These are phyloP conservation scores for Sarcomyxa edulis DNA, from an alignment of 768 basidiomycete genomes.

Conservation along the genomic window DNA sequence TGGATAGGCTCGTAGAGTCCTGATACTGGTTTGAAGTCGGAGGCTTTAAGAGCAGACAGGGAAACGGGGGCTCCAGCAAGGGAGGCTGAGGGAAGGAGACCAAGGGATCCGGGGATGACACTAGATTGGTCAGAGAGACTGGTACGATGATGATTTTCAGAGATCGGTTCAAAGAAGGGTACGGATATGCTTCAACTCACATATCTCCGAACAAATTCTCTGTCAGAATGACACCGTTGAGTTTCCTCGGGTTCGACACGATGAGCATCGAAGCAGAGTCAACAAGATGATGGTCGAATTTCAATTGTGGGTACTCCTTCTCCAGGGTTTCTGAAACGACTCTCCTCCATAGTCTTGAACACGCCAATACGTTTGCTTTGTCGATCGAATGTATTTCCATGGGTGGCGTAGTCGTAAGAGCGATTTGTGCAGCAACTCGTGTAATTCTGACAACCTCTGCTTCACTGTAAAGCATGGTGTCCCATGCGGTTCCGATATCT, in stretches of 20 bases:
- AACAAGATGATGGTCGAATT: conserved; percentile 87
- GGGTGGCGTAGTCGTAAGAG: conserved; percentile 76
- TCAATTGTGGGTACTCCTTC: conserved; percentile 84
- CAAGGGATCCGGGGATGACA: conserved; percentile 96
- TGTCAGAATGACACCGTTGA: conserved; percentile 93
- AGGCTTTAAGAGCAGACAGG: conserved; percentile 38
- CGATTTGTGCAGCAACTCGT: conserved; percentile 91
- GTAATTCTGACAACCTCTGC: conserved; percentile 92
- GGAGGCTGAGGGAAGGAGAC: conserved; percentile 93
- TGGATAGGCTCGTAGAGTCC: conserved; percentile 98
- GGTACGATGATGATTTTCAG: conserved; percentile 6
- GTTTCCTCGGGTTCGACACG: conserved; percentile 80
- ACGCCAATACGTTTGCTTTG: conserved; percentile 98
- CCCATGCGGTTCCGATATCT: conserved; percentile 72
- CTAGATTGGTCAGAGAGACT: conserved; percentile 96
- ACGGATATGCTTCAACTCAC: too few relatives aligned
- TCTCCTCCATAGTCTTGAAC: conserved; percentile 90
- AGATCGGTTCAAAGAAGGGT: too few relatives aligned
- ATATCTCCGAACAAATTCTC: conserved; percentile 98
- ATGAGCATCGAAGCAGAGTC: conserved; percentile 97
- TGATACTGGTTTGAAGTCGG: conserved; percentile 68
- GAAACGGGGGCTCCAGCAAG: conserved; percentile 81
- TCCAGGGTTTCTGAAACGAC: conserved; percentile 82
- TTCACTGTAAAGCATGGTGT: conserved; percentile 91
- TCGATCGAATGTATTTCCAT: conserved; percentile 90